Conservation (phyloP, 768 basidiomycete genomes). For the Termitomyces sp. region DNA sequence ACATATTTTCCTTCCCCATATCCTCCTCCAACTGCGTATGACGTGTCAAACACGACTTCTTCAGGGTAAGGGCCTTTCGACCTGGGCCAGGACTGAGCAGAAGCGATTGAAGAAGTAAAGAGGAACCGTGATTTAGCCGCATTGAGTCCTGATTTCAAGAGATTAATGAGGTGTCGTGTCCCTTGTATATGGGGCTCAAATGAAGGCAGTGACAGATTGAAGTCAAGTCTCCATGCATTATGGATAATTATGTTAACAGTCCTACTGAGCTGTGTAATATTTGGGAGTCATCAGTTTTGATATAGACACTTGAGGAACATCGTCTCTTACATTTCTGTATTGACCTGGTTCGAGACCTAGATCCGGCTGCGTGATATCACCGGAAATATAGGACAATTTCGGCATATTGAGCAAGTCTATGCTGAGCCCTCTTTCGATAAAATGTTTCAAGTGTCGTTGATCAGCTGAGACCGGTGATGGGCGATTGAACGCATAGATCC, state of each 20-base stretch:
- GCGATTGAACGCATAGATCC: constrained; percentile 30
- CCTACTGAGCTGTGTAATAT: constrained; percentile 16
- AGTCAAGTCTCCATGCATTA: too few relatives aligned
- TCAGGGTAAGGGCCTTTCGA: constrained; percentile 23
- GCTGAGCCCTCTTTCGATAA: constrained; percentile 9
- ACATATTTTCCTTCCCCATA: too few relatives aligned
- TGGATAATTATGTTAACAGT: constrained; percentile 24
- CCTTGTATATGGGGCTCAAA: constrained; percentile 30
- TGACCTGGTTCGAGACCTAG: constrained; percentile 21
- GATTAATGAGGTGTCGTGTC: constrained; percentile 24
- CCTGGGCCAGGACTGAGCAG: constrained; percentile 16
- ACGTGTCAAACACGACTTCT: too few relatives aligned
- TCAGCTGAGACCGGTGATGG: background rate
- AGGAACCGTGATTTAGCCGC: constrained; percentile 17
- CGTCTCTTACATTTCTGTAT: constrained; percentile 9
- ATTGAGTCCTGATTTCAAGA: constrained; percentile 14
- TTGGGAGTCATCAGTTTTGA: background rate
- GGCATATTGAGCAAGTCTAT: background rate
- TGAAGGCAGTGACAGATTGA: constrained; percentile 30
- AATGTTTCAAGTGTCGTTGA: constrained; percentile 6
- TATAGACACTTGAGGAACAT: background rate
- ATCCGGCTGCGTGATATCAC: background rate
- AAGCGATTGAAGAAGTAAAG: constrained; percentile 29
- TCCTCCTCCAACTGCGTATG: too few relatives aligned
- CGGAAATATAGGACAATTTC: constrained; percentile 9